Conservation (phyloP, 805 yeast genomes). For the Saccharomyces kudriavzevii region DNA sequence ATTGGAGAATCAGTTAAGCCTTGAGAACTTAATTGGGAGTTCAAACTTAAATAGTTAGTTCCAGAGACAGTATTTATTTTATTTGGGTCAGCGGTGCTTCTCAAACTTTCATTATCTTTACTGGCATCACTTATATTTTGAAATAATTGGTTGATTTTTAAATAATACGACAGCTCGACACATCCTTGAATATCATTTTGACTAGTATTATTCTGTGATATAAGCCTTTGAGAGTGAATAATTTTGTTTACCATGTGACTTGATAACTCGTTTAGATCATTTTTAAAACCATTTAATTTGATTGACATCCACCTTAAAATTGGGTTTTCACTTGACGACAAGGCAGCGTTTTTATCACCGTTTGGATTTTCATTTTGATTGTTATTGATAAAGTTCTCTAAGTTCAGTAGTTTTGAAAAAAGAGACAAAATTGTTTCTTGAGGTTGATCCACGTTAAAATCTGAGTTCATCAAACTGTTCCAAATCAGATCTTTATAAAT, state of each 20-base stretch:
- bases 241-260: constrained; percentile 36
- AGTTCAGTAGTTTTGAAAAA: constrained; percentile 50
- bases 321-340: constrained; percentile 44
- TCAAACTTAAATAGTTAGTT: background rate
- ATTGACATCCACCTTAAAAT: constrained; percentile 52
- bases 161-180: constrained; percentile 30
- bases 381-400: constrained; percentile 16
- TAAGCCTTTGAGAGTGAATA: constrained; percentile 33
- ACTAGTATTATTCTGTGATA: constrained; percentile 25
- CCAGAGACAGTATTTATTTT: background rate
- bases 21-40: constrained; percentile 7
- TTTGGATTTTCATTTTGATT: constrained; percentile 25
- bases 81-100: constrained; percentile 3
- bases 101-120: constrained; percentile 3
- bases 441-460: constrained; percentile 10
- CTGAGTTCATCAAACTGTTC: constrained; percentile 34
- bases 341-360: background rate
- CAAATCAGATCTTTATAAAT: constrained; percentile 48
- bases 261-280: constrained; percentile 35
- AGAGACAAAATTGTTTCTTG: constrained; percentile 33
- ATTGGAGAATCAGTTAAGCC: constrained; percentile 45
- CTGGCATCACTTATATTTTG: constrained; percentile 6
- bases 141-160: constrained; percentile 22
- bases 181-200: constrained; percentile 19
- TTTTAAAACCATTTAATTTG: constrained; percentile 37